Base-by-base conservation (phyloP, 345 rosid genomes). In the Sonneratia caseolaris region DNA sequence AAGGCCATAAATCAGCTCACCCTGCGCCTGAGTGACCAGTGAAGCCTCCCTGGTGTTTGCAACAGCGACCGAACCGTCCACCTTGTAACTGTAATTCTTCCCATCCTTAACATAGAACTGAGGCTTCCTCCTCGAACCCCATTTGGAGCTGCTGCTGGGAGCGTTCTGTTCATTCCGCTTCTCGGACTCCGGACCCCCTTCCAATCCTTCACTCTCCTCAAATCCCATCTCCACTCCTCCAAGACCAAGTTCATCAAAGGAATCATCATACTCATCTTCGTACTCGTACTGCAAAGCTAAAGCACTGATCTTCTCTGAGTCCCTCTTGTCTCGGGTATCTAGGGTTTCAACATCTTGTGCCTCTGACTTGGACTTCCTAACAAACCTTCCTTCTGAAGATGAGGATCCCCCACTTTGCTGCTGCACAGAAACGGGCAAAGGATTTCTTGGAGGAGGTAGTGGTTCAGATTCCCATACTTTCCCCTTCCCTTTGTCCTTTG, bases 261-360 rank as follows among this genome's bases (percentile, higher is more conserved):
- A 95, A 76, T 95, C 99, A 64, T 95, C 97, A 57, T 95, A 95
- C 75, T 95, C 99, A 69, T 95, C 99, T 43, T 95, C 97, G 1
- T 95, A 94, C 77, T 94, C 98, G 0, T 90, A 92, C 57, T 86
- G 97, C 61, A 86, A 86, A 75, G 84, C 71, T 55, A 90, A 73
- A 48, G 93, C 88, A 4, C 75, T 82, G 45, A 83, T 84, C 75
- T 80, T 86, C 37, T 80, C 86, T 37, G 71, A 76, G 82, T 87
- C 86, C 7, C 74, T 51, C 67, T 78, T 81, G 62, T 86, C 83
- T 77, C 82, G 85, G 71, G 71, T 49, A 72, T 89, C 97, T 48
- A 86, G 83, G 65, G 79, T 78, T 77, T 73, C 79, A 66, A 77
- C 71, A 80, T 71, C 82, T 37, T 87, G 84, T 64, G 73, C 27